A percentile compares a stretch with the other conserved stretches of the same genome.
Conservation (phyloP, 768 basidiomycete genomes). For the Suillus plorans region DNA sequence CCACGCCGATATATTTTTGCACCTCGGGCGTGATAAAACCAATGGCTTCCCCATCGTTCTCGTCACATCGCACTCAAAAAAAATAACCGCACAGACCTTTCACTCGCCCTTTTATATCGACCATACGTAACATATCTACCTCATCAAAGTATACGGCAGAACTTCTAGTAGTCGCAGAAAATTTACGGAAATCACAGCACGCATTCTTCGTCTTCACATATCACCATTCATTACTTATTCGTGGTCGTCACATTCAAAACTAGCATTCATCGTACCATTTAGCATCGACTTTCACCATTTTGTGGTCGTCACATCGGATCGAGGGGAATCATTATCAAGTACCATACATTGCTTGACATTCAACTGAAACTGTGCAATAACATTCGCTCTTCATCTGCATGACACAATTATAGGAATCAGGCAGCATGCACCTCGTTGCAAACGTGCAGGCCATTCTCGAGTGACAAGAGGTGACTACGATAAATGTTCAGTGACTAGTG, state of each 20-base stretch:
- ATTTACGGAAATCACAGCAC: conserved; percentile 35
- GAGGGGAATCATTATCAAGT: conserved; percentile 15
- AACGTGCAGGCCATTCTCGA: neutral
- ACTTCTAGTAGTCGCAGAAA: conserved; percentile 27
- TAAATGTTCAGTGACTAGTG: neutral
- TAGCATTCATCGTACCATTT: conserved; percentile 25
- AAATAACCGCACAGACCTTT: conserved; percentile 23
- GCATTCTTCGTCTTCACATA: conserved; percentile 20
- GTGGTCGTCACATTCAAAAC: conserved; percentile 21
- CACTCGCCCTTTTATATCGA: conserved; percentile 28
- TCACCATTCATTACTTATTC: conserved; percentile 35
- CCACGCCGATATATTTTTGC: conserved; percentile 9
- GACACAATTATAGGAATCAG: too few relatives aligned
- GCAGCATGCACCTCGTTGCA: neutral
- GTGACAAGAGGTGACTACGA: neutral
- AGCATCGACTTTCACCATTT: conserved; percentile 19
- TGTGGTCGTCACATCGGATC: conserved; percentile 13
- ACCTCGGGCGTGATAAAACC: conserved; percentile 13
- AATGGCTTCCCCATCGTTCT: conserved; percentile 17
- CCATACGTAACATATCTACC: conserved; percentile 36
- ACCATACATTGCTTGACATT: conserved; percentile 1
- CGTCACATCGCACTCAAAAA: conserved; percentile 23
- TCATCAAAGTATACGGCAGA: conserved; percentile 30
- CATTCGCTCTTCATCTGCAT: neutral
- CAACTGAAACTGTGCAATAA: neutral